These are phyloP conservation scores for Leishmania major DNA, from an alignment of 208 protist genomes.

Conservation along the genomic window DNA sequence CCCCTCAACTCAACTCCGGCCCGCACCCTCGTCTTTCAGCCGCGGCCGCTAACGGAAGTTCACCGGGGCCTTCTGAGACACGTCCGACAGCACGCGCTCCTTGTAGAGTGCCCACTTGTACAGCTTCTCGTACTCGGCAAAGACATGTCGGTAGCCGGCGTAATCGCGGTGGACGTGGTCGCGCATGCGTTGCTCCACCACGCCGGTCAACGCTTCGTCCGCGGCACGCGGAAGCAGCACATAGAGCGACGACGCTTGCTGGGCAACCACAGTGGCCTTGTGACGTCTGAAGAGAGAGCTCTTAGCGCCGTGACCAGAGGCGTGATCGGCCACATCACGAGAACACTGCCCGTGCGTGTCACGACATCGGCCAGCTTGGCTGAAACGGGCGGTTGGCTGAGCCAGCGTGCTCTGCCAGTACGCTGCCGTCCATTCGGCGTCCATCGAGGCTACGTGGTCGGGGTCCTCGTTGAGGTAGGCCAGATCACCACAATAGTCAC, in stretches of 20 bases:
- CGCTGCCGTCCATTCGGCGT: conserved; percentile 45
- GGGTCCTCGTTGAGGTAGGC: conserved; percentile 63
- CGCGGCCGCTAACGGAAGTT: conserved; percentile 9
- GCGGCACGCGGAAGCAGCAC: conserved; percentile 27
- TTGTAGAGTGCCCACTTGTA: conserved; percentile 51
- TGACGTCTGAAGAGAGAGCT: conserved; percentile 28
- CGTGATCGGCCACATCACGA: background rate
- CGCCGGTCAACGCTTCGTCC: conserved; percentile 7
- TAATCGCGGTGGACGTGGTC: conserved; percentile 39
- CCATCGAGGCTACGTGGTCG: conserved; percentile 58
- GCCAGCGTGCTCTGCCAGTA: conserved; percentile 65
- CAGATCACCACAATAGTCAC: conserved; percentile 80
- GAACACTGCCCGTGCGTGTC: background rate
- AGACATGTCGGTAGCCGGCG: conserved; percentile 31
- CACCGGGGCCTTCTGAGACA: conserved; percentile 14
- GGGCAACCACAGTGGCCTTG: conserved; percentile 23
- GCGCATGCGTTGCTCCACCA: conserved; percentile 25
- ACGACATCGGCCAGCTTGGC: background rate
- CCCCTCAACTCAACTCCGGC: background rate
- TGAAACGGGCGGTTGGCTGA: background rate
- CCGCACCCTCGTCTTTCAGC: background rate
- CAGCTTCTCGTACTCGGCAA: conserved; percentile 48
- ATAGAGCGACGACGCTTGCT: conserved; percentile 17
- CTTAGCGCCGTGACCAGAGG: background rate
- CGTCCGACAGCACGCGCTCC: conserved; percentile 33